Conservation (phyloP, 768 basidiomycete species). For the Clavaria fumosa region DNA sequence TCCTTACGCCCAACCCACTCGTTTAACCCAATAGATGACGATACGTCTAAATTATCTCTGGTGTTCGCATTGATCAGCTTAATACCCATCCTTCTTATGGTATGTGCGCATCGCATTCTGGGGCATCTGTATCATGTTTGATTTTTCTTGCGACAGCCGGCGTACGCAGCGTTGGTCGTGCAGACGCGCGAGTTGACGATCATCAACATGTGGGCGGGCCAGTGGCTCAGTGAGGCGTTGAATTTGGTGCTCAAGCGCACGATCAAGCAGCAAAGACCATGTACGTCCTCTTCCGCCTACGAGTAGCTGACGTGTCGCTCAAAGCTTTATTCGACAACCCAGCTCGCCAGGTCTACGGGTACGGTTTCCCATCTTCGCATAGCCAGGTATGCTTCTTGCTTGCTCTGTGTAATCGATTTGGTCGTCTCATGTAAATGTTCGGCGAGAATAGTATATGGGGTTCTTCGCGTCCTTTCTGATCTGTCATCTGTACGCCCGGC, state of each 20-base stretch:
- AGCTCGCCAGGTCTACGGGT: slow-evolving; percentile 44
- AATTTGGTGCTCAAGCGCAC: slow-evolving; percentile 55
- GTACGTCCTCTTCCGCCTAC: slow-evolving; percentile 15
- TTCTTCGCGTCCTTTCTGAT: slow-evolving; percentile 68
- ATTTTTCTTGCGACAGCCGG: slow-evolving; percentile 32
- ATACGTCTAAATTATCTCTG: slow-evolving; percentile 40
- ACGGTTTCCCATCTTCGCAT: slow-evolving; percentile 81
- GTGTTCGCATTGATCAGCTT: slow-evolving; percentile 48
- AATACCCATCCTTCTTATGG: slow-evolving; percentile 61
- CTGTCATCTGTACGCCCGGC: slow-evolving; percentile 57
- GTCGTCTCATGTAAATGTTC: background rate
- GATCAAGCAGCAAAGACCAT: slow-evolving; percentile 55
- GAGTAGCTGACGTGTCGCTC: too few relatives aligned
- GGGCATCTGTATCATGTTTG: background rate
- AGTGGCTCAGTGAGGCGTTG: slow-evolving; percentile 52
- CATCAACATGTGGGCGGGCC: slow-evolving; percentile 74
- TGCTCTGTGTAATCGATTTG: background rate
- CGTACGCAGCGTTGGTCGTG: slow-evolving; percentile 60
- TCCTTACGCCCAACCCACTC: too few relatives aligned
- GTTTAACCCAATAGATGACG: too few relatives aligned
- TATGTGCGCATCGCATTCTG: slow-evolving; percentile 14
- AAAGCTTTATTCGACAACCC: background rate
- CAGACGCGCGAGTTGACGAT: slow-evolving; percentile 69
- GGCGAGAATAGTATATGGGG: slow-evolving; percentile 44
- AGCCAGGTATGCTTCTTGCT: slow-evolving; percentile 30